Evolutionary conservation across 1,284 basidiomycete genomes (phyloP).

Genomic region (Trichosporon faecale): DNA sequence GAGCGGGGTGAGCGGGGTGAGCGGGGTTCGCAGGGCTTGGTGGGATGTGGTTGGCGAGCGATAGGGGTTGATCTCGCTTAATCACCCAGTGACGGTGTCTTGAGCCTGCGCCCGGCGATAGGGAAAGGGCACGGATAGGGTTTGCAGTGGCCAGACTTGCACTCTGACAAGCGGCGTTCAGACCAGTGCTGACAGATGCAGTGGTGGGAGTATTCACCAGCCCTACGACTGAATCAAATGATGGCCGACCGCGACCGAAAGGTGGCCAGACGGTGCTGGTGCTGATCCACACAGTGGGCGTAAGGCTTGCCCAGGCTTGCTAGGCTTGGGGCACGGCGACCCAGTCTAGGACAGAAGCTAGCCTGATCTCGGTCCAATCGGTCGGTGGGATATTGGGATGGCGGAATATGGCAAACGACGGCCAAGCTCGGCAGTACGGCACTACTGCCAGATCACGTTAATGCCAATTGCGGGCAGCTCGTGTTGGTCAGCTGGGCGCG

Average conservation of each 20-base stretch:
- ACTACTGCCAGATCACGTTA: not conserved
- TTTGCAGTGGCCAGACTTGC: not conserved
- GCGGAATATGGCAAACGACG: not conserved
- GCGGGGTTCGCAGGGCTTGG: not conserved
- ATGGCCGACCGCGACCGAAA: not conserved
- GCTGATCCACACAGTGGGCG: not conserved
- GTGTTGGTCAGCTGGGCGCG: not conserved
- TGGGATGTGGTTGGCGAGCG: conserved; percentile 6
- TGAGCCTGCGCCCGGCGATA: not conserved
- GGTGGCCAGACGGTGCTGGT: not conserved
- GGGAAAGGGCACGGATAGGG: conserved; percentile 1
- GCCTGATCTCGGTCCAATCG: no score
- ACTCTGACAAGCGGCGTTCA: not conserved
- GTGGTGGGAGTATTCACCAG: not conserved
- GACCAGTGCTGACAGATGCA: not conserved
- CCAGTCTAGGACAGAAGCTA: not conserved
- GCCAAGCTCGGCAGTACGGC: not conserved
- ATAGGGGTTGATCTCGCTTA: conserved; percentile 5
- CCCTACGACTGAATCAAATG: not conserved
- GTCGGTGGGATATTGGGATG: not conserved
- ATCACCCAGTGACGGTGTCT: conserved; percentile 6
- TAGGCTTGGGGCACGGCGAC: no score
- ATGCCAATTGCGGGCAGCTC: not conserved
- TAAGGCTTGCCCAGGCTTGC: no score
- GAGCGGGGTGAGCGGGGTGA: not conserved